Conservation (phyloP, 108 stramenopile species). For the Skeletonema marinoi region DNA sequence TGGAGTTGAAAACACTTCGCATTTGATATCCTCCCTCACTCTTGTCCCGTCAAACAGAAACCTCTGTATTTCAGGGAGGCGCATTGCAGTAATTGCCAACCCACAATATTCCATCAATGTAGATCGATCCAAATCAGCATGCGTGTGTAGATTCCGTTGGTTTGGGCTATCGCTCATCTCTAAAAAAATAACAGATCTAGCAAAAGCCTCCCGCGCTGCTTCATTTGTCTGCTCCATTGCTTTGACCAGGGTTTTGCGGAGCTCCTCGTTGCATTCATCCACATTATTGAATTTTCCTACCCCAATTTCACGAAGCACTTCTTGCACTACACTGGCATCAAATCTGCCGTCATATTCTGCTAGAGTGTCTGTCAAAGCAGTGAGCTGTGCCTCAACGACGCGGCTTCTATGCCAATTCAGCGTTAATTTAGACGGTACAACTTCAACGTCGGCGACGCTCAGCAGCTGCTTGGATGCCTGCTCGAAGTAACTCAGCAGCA, state of each 20-base stretch:
- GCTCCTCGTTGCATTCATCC: neutral
- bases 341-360: neutral
- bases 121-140: neutral
- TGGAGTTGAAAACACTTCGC: neutral
- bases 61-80: constrained; percentile 35
- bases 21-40: constrained; percentile 14
- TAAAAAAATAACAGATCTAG: constrained; percentile 20
- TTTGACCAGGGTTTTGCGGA: neutral
- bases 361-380: constrained; percentile 19
- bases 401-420: constrained; percentile 34
- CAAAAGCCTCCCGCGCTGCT: constrained; percentile 19
- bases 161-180: constrained; percentile 15
- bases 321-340: constrained; percentile 4
- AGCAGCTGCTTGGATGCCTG: constrained; percentile 12
- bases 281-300: constrained; percentile 23
- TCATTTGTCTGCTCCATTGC: constrained; percentile 42
- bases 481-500: constrained; percentile 29
- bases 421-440: neutral
- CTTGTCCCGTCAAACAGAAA: constrained; percentile 35
- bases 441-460: neutral
- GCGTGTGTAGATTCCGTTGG: neutral
- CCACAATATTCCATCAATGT: constrained; percentile 59
- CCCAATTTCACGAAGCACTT: constrained; percentile 23
- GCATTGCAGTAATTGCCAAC: constrained; percentile 51
- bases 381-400: constrained; percentile 23